Conservation (phyloP, 2,329 filamentous ascomycete genomes). For the Didymella lethalis region DNA sequence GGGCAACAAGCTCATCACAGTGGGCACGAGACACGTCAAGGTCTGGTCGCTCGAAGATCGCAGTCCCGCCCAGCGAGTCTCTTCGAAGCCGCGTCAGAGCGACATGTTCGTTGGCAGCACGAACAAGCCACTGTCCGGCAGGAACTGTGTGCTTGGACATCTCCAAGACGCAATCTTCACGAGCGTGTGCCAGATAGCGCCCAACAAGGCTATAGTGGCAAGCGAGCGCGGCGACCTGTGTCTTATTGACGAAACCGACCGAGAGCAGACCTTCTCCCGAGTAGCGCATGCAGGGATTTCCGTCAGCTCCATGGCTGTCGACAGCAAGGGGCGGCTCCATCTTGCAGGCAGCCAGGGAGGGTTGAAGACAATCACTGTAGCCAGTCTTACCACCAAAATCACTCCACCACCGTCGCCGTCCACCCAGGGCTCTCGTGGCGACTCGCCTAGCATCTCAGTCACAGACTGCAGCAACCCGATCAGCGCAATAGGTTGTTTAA, state of each 20-base stretch:
- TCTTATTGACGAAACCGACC: slow-evolving; percentile 78
- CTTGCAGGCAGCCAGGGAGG: slow-evolving; percentile 73
- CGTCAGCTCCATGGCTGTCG: slow-evolving; percentile 71
- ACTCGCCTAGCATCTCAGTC: slow-evolving; percentile 43
- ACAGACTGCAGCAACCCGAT: slow-evolving; percentile 42
- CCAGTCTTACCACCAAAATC: slow-evolving; percentile 42
- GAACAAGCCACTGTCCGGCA: slow-evolving; percentile 76
- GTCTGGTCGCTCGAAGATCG: slow-evolving; percentile 85
- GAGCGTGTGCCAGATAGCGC: slow-evolving; percentile 75
- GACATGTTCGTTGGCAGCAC: slow-evolving; percentile 49
- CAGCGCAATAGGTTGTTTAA: slow-evolving; percentile 50
- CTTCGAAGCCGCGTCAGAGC: slow-evolving; percentile 45
- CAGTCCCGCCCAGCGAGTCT: slow-evolving; percentile 60
- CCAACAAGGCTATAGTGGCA: slow-evolving; percentile 79
- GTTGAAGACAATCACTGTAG: slow-evolving; percentile 56
- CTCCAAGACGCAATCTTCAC: slow-evolving; percentile 87
- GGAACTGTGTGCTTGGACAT: slow-evolving; percentile 84
- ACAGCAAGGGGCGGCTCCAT: slow-evolving; percentile 65
- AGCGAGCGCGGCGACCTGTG: slow-evolving; percentile 92
- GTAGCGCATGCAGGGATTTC: slow-evolving; percentile 72
- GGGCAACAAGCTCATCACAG: slow-evolving; percentile 80
- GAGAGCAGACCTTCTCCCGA: slow-evolving; percentile 73
- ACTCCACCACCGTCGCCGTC: slow-evolving; percentile 49
- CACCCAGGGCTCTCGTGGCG: slow-evolving; percentile 39
- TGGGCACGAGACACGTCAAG: slow-evolving; percentile 91